phyloP scores from a whole-genome alignment of 441 rosid species.

The Erysimum pusillum region DNA sequence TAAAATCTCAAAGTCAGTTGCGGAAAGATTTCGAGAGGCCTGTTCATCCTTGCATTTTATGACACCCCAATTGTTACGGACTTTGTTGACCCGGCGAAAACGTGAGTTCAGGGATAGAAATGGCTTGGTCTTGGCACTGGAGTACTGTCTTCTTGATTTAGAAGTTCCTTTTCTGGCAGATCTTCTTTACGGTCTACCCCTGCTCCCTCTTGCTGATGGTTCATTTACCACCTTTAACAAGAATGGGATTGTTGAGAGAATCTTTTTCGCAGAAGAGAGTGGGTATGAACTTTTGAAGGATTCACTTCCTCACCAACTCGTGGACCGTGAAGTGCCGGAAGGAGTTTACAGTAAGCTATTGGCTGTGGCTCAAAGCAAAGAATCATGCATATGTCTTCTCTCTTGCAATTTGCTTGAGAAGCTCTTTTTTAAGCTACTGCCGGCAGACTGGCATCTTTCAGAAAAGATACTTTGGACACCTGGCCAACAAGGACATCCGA shows the following conservation, averaged over 20 bases:
- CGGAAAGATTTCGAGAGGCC: conserved; percentile 77
- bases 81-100: conserved; percentile 77
- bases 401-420: conserved; percentile 92
- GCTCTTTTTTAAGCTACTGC: conserved; percentile 86
- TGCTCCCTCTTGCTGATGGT: conserved; percentile 95
- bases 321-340: conserved; percentile 75
- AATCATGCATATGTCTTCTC: conserved; percentile 80
- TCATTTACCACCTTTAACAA: conserved; percentile 81
- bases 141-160: conserved; percentile 92
- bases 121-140: conserved; percentile 83
- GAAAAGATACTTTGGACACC: conserved; percentile 87
- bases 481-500: conserved; percentile 84
- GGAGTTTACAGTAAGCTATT: conserved; percentile 73
- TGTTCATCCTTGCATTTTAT: conserved; percentile 84
- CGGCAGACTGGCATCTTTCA: conserved; percentile 89
- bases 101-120: conserved; percentile 75
- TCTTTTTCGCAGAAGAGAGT: conserved; percentile 75
- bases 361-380: conserved; percentile 76
- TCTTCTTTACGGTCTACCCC: conserved; percentile 77
- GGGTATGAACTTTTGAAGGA: conserved; percentile 89
- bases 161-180: conserved; percentile 59
- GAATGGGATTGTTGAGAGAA: conserved; percentile 83
- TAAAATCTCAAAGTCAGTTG: conserved; percentile 69
- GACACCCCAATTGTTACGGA: conserved; percentile 83
- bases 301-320: conserved; percentile 84